Base-by-base conservation (phyloP, 2,329 filamentous ascomycete genomes). In the Diaporthe helianthi region DNA sequence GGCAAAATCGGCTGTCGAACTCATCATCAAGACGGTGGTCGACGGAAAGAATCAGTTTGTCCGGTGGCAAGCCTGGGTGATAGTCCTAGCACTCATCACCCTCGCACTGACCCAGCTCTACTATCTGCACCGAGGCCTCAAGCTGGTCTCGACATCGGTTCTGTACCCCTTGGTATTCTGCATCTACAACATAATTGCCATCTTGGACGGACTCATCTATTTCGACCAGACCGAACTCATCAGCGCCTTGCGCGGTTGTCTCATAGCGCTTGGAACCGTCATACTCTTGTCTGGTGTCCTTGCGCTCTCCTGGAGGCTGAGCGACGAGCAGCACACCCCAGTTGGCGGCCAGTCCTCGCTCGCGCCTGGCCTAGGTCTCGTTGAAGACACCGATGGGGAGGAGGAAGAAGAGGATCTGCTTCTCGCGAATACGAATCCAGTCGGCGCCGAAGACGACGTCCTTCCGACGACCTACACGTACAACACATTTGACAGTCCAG, bases 101-200 rank as follows among this genome's bases (percentile, higher is more conserved):
- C 85, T 98, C 71, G 95, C 96, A 5, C 86, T 99, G 53, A 92
- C 90, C 53, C 96, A 99, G 80, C 87, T 99, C 7, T 99, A 97
- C 81, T 98, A 97, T 80, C 88, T 99, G 71, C 96, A 99, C 78
- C 89, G 93, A 52, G 96, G 96, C 65, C 86, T 99, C 72, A 97
- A 97, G 80, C 86, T 99, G 65, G 94, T 97, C 79, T 98, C 94
- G 67, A 98, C 96, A 26, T 97, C 93, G 76, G 92, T 98, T 71
- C 86, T 99, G 74, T 99, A 99, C 80, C 96, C 96, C 6, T 90
- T 98, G 75, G 94, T 98, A 47, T 99, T 99, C 81, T 99, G 96
- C 85, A 89, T 98, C 73, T 99, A 98, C 86, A 99, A 99, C 84
- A 97, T 99, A 76, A 94, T 98, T 76, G 96, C 96, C 73, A 99